A percentile compares a stretch with the other conserved stretches of the same genome.
Conservation (phyloP, 1,284 basidiomycete genomes). For the Puccinia coronata region DNA sequence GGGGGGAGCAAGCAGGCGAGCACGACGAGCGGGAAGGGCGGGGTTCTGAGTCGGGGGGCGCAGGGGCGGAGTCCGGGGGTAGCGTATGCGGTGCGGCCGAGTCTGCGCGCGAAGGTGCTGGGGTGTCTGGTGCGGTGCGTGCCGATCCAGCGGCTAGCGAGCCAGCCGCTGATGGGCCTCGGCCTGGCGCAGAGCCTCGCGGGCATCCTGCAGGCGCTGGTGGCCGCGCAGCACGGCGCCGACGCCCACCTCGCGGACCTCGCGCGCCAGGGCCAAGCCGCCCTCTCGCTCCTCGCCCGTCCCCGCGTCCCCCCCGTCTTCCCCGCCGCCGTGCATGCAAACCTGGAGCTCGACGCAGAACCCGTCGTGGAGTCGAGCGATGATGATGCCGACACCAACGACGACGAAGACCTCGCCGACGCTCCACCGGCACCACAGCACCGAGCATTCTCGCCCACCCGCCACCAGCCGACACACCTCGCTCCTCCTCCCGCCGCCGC, state of each 20-base stretch:
- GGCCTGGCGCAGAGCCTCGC: constrained; percentile 14
- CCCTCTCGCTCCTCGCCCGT: neutral
- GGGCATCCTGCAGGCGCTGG: neutral
- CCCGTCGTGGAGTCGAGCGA: neutral
- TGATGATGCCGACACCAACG: neutral
- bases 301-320: constrained; percentile 25
- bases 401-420: neutral
- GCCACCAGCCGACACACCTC: neutral
- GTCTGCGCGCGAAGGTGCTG: constrained; percentile 3
- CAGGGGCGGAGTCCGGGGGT: neutral
- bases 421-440: neutral
- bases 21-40: neutral
- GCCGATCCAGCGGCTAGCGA: constrained; percentile 6
- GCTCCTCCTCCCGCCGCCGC: neutral
- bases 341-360: constrained; percentile 6
- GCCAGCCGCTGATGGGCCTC: constrained; percentile 1
- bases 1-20: neutral
- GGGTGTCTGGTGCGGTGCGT: constrained; percentile 9
- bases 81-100: neutral
- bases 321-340: constrained; percentile 6
- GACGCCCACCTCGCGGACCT: neutral
- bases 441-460: neutral
- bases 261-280: neutral
- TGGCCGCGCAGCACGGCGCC: neutral
- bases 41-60: neutral